phyloP scores from a whole-genome alignment of 2,329 filamentous ascomycete species.

The Immersiporthe knoxdaviesiana region DNA sequence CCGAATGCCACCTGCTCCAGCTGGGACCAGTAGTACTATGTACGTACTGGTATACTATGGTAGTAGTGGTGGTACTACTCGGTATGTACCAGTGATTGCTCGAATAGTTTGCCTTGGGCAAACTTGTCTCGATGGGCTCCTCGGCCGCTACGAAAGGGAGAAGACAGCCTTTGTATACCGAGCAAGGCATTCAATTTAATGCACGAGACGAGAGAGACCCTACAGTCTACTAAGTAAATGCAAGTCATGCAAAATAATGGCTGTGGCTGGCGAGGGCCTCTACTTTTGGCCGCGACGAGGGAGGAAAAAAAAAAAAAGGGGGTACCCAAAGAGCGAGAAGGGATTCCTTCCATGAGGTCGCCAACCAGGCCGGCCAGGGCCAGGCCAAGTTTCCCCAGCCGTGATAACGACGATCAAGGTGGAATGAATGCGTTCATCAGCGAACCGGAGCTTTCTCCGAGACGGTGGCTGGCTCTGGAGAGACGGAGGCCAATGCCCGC shows the following conservation, averaged over 20 bases:
- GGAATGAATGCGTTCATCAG: background rate
- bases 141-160: background rate
- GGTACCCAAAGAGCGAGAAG: background rate
- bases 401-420: background rate
- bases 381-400: background rate
- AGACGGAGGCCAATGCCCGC: constrained; percentile 8
- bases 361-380: background rate
- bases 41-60: too few relatives aligned
- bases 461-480: constrained; percentile 5
- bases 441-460: background rate
- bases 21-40: background rate
- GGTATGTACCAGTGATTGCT: background rate
- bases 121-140: background rate
- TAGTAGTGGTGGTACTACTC: too few relatives aligned
- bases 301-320: background rate
- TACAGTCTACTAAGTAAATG: too few relatives aligned
- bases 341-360: background rate
- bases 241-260: background rate
- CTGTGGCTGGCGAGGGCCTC: constrained; percentile 15
- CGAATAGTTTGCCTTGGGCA: background rate
- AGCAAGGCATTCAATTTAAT: background rate
- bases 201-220: background rate
- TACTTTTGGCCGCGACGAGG: background rate
- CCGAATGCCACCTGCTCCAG: constrained; percentile 19
- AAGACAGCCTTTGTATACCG: background rate